Conservation (phyloP, 1,284 basidiomycete species). For the Papiliotrema flavescens region DNA sequence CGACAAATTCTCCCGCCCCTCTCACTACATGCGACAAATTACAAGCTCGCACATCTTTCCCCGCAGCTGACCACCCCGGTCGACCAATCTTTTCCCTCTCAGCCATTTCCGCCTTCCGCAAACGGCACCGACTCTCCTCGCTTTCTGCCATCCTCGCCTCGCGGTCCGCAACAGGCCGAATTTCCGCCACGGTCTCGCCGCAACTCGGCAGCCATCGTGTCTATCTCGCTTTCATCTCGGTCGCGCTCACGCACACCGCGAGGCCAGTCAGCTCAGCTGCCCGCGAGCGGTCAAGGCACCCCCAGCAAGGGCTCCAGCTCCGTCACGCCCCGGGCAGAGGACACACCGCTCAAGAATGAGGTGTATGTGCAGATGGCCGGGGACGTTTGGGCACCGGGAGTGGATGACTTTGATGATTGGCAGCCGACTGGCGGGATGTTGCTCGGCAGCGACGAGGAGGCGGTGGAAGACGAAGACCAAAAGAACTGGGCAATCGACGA, state of each 20-base stretch:
- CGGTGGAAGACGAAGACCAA: constrained; percentile 15
- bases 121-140: neutral
- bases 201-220: constrained; percentile 43
- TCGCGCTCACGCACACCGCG: constrained; percentile 40
- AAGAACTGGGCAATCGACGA: constrained; percentile 15
- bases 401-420: constrained; percentile 41
- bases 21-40: neutral
- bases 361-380: constrained; percentile 21
- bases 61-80: constrained; percentile 27
- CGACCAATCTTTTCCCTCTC: constrained; percentile 18
- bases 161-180: constrained; percentile 14
- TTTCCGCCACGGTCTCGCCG: constrained; percentile 29
- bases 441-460: constrained; percentile 30
- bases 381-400: constrained; percentile 24
- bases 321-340: constrained; percentile 24
- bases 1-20: neutral
- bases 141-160: constrained; percentile 19
- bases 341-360: constrained; percentile 2
- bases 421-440: constrained; percentile 41
- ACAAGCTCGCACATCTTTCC: constrained; percentile 13
- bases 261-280: constrained; percentile 19
- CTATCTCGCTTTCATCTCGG: constrained; percentile 41
- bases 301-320: constrained; percentile 28
- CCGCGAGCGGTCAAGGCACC: constrained; percentile 27
- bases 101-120: neutral